These are phyloP conservation scores for Petunia hybrid DNA, from an alignment of 305 asterid species.

Conservation along the genomic window DNA sequence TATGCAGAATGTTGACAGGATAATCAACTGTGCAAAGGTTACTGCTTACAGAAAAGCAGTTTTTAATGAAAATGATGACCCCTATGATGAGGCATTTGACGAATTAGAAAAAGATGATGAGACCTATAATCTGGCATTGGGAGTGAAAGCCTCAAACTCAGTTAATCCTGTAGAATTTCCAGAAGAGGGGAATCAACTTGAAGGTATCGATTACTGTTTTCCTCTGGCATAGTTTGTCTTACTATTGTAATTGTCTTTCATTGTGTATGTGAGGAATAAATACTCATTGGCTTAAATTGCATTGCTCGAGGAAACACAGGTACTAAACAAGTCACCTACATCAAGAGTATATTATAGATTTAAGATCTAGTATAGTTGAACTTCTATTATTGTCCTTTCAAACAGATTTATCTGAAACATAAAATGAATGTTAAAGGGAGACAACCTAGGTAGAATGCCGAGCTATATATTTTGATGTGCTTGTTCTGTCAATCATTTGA, in stretches of 20 bases:
- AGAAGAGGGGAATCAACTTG: conserved; percentile 9
- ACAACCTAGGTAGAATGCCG: background rate
- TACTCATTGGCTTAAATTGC: background rate
- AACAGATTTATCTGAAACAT: background rate
- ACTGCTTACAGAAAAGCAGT: conserved; percentile 25
- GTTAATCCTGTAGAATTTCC: background rate
- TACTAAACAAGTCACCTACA: background rate
- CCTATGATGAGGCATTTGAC: conserved; percentile 14
- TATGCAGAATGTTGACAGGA: conserved; percentile 12
- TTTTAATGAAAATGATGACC: conserved; percentile 20
- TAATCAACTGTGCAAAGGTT: conserved; percentile 18
- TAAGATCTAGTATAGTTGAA: background rate
- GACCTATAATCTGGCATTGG: background rate
- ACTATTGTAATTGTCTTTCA: background rate
- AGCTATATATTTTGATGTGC: conserved; percentile 10
- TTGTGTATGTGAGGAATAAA: background rate
- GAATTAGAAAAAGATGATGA: conserved; percentile 24
- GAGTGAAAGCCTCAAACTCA: conserved; percentile 26
- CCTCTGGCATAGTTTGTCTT: background rate
- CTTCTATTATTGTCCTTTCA: background rate
- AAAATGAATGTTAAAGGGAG: background rate
- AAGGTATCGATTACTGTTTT: conserved; percentile 29
- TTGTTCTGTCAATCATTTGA: background rate
- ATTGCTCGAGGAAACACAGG: background rate
- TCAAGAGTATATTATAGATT: background rate